Percentiles rank a stretch among this genome's conserved stretches.
phyloP scores from a whole-genome alignment of 1,284 basidiomycete species.

The Cryptococcus deneoformans region DNA sequence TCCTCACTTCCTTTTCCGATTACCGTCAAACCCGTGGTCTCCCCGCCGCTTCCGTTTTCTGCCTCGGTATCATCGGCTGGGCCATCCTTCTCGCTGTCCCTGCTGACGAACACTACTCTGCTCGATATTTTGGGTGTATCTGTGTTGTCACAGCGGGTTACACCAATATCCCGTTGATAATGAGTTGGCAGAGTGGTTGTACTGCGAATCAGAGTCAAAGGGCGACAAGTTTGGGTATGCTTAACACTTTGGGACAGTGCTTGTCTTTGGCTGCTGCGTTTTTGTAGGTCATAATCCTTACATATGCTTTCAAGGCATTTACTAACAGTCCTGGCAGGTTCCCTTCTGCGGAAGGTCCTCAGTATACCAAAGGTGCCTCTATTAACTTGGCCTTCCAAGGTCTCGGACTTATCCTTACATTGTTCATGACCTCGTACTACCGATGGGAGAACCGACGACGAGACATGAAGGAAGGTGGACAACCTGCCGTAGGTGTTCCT shows the following conservation, averaged over 20 bases:
- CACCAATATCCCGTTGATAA: slow-evolving; percentile 44
- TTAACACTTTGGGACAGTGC: slow-evolving; percentile 53
- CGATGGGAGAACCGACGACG: slow-evolving; percentile 48
- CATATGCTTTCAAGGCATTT: too few species aligned
- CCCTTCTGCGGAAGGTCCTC: slow-evolving; percentile 47
- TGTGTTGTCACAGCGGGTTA: slow-evolving; percentile 48
- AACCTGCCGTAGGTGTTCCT: slow-evolving; percentile 29
- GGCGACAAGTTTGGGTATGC: slow-evolving; percentile 51
- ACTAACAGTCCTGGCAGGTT: slow-evolving; percentile 30
- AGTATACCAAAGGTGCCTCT: slow-evolving; percentile 47
- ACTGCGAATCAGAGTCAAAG: slow-evolving; percentile 46
- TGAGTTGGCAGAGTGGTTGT: slow-evolving; percentile 46
- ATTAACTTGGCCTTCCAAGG: slow-evolving; percentile 51
- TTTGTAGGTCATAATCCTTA: slow-evolving; percentile 20
- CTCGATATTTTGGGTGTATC: slow-evolving; percentile 49
- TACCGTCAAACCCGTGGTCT: slow-evolving; percentile 63
- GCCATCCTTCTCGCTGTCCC: slow-evolving; percentile 43
- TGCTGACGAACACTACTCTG: slow-evolving; percentile 35
- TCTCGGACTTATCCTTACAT: slow-evolving; percentile 44
- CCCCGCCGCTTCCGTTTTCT: slow-evolving; percentile 44
- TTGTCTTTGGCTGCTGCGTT: slow-evolving; percentile 50
- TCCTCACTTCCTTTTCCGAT: slow-evolving; percentile 67
- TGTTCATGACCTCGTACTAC: slow-evolving; percentile 47
- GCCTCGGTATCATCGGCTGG: slow-evolving; percentile 50
- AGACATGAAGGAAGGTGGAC: slow-evolving; percentile 49